A percentile compares a stretch with the other conserved stretches of the same genome.
Evolutionary conservation across 1,284 basidiomycete genomes (phyloP).

Genomic region (Cystobasidiaceae sp.): DNA sequence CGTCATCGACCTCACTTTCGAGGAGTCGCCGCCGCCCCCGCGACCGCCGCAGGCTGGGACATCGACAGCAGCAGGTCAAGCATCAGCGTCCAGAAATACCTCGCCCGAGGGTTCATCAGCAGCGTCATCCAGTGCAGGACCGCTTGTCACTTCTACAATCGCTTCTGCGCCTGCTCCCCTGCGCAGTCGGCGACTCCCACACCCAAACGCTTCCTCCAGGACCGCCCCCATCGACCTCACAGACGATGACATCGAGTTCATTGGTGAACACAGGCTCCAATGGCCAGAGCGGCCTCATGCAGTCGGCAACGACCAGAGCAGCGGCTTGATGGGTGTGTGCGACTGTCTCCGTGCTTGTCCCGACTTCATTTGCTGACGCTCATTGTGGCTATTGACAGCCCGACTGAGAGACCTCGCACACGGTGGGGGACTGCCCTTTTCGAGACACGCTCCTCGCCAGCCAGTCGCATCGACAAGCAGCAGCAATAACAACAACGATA

Average conservation of each 20-base stretch:
- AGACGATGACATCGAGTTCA: conserved; percentile 29
- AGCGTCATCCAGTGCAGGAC: no score
- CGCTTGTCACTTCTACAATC: no score
- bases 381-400: background rate
- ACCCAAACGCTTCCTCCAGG: background rate
- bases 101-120: background rate
- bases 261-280: conserved; percentile 18
- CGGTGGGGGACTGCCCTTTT: conserved; percentile 13
- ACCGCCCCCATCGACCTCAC: conserved; percentile 24
- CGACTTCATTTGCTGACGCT: background rate
- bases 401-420: conserved; percentile 8
- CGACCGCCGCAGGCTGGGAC: background rate
- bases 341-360: background rate
- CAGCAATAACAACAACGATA: no score
- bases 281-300: conserved; percentile 8
- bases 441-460: background rate
- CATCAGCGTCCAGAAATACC: background rate
- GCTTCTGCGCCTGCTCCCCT: no score
- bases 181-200: background rate
- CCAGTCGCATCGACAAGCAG: background rate
- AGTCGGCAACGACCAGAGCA: conserved; percentile 11
- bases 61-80: background rate
- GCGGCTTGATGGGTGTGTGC: conserved; percentile 9
- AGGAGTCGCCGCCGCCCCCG: background rate
- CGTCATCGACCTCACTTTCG: background rate